Evolutionary conservation across 2,329 filamentous ascomycete genomes (phyloP), one percentile per base, ranked within the genome.

Genomic region (Claviceps digitariae): DNA sequence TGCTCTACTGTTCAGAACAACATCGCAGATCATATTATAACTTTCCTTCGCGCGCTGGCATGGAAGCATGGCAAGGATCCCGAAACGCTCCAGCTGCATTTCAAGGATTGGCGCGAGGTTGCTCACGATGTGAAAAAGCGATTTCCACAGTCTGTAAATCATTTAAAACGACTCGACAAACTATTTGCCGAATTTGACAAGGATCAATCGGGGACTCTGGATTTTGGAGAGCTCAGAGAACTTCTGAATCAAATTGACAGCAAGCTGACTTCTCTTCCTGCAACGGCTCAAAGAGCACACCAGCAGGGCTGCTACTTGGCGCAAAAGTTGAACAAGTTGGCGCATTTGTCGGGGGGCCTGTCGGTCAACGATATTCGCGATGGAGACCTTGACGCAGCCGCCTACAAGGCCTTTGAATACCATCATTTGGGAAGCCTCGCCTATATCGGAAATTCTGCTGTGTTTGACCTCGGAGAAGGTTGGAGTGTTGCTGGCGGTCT

Each of bases 1-100:
- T 97, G 93, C 71, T 78, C 88, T 7, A 98, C 94, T 0, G 91
- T 98, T 0, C 94, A 98, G 65, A 98, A 98, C 74, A 98, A 98
- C 61, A 77, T 97, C 2, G 87, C 90, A 3, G 88, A 95, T 64
- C 85, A 96, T 70, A 84, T 98, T 61, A 78, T 96, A 48, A 85
- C 82, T 21, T 98, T 97, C 71, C 78, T 98, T 12, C 89, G 90
- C 56, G 88, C 83, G 17, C 77, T 95, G 2, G 90, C 93, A 10
- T 96, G 87, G 83, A 91, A 95, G 69, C 88, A 86, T 58, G 91
- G 90, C 66, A 86, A 86, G 62, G 87, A 97, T 62, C 91, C 91
- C 0, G 83, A 95, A 66, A 87, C 82, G n/a, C 77, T 97, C 55
- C 82, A 91, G 45, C 79, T 98, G 40, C 85, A 82, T 51, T 98